Percentiles rank a stretch among this genome's conserved stretches.
These are phyloP conservation scores for Fraxinus angustifolia DNA, from an alignment of 305 asterid species.

Conservation along the genomic window DNA sequence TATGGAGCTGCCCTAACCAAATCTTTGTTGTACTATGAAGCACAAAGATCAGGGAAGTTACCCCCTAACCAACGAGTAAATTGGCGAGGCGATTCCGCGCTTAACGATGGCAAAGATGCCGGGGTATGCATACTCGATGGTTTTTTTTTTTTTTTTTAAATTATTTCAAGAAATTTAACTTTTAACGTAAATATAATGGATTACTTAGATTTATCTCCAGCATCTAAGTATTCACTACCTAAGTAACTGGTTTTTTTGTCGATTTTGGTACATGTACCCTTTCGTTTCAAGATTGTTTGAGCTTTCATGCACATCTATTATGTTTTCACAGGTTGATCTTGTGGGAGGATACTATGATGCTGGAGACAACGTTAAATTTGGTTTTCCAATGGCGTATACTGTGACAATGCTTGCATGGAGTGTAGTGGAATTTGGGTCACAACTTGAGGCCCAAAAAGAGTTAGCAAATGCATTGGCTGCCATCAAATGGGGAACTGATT, in stretches of 20 bases:
- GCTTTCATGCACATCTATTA: not conserved
- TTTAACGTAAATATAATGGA: not conserved
- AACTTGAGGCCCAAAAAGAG: conserved; percentile 32
- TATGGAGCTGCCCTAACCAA: conserved; percentile 51
- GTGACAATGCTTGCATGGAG: conserved; percentile 67
- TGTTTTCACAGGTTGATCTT: conserved; percentile 39
- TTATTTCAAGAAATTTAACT: not conserved
- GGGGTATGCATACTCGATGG: conserved; percentile 30
- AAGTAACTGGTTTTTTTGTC: not conserved
- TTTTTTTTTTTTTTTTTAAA: not conserved
- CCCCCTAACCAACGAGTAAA: conserved; percentile 42
- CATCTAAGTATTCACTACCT: not conserved
- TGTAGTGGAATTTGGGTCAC: conserved; percentile 36
- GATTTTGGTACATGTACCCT: not conserved
- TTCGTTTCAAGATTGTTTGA: not conserved
- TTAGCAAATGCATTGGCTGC: conserved; percentile 33
- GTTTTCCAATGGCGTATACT: conserved; percentile 61
- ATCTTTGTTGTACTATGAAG: conserved; percentile 50
- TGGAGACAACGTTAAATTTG: conserved; percentile 68
- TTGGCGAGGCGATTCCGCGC: conserved; percentile 63
- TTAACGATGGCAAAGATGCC: conserved; percentile 38
- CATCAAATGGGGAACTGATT: conserved; percentile 62
- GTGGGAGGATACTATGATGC: conserved; percentile 71
- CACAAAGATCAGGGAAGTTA: conserved; percentile 60
- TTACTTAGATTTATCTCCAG: not conserved